Evolutionary conservation across 306 rosid genomes (phyloP).

Genomic region (Corylus americana): DNA sequence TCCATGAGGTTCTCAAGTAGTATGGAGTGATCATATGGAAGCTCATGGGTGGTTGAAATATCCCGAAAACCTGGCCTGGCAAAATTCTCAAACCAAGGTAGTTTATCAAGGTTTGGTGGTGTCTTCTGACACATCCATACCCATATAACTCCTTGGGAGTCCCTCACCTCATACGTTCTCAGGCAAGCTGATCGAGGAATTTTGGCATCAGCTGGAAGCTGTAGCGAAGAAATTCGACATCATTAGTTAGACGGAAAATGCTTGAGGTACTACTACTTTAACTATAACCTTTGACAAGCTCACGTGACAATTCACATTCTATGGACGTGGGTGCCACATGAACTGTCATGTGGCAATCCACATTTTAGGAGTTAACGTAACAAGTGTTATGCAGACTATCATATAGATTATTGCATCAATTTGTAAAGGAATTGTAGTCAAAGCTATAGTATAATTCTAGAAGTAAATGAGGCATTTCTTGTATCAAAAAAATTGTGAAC

Average conservation of each 20-base stretch:
- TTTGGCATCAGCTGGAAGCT: conserved; percentile 95
- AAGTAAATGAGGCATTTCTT: background rate
- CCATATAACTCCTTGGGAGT: conserved; percentile 94
- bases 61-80: conserved; percentile 85
- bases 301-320: no score
- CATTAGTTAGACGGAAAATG: background rate
- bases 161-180: conserved; percentile 69
- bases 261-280: no score
- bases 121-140: conserved; percentile 92
- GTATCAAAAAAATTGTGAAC: background rate
- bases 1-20: conserved; percentile 96
- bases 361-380: no score
- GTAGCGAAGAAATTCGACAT: conserved; percentile 22
- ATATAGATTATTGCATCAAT: no score
- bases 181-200: conserved; percentile 86
- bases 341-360: no score
- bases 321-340: no score
- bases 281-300: no score
- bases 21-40: conserved; percentile 95
- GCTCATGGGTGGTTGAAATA: conserved; percentile 79
- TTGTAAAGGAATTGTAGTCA: no score
- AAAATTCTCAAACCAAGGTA: conserved; percentile 93
- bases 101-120: conserved; percentile 56
- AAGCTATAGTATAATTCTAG: background rate
- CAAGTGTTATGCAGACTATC: no score